These are phyloP conservation scores for Aspergillus fischeri DNA, from an alignment of 2,329 filamentous ascomycete genomes.

Conservation along the genomic window DNA sequence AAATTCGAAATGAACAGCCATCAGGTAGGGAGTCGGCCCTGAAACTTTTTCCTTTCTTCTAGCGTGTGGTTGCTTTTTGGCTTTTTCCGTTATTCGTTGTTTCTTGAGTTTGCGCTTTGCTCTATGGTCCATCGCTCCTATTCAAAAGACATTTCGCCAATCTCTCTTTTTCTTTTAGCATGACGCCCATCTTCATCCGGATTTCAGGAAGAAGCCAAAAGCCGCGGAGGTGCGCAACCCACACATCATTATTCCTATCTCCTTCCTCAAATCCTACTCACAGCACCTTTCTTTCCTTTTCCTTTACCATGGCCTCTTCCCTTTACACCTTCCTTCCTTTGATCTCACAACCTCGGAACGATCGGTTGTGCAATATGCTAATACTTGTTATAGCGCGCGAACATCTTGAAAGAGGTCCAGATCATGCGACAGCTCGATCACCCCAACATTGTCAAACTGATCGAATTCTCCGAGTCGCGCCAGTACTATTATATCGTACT, in stretches of 20 bases:
- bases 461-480: constrained; percentile 87
- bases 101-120: constrained; percentile 21
- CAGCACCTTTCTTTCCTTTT: constrained; percentile 9
- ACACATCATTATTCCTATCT: constrained; percentile 8
- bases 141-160: constrained; percentile 46
- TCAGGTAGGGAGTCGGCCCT: constrained; percentile 72
- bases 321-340: not conserved
- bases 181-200: constrained; percentile 88
- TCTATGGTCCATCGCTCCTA: constrained; percentile 19
- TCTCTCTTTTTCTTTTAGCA: constrained; percentile 58
- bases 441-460: constrained; percentile 88
- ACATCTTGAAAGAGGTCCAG: constrained; percentile 96
- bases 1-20: constrained; percentile 99
- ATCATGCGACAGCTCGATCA: constrained; percentile 98
- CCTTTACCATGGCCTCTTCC: constrained; percentile 1
- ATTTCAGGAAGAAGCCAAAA: constrained; percentile 92
- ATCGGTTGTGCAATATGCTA: constrained; percentile 16
- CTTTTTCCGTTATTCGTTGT: constrained; percentile 25
- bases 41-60: constrained; percentile 22
- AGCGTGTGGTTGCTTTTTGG: no score
- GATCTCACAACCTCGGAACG: not conserved
- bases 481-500: constrained; percentile 98
- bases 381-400: constrained; percentile 67
- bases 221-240: constrained; percentile 83
- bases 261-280: constrained; percentile 35